Base-by-base conservation (phyloP, 805 yeast genomes). In the Hanseniaspora thailandica region DNA sequence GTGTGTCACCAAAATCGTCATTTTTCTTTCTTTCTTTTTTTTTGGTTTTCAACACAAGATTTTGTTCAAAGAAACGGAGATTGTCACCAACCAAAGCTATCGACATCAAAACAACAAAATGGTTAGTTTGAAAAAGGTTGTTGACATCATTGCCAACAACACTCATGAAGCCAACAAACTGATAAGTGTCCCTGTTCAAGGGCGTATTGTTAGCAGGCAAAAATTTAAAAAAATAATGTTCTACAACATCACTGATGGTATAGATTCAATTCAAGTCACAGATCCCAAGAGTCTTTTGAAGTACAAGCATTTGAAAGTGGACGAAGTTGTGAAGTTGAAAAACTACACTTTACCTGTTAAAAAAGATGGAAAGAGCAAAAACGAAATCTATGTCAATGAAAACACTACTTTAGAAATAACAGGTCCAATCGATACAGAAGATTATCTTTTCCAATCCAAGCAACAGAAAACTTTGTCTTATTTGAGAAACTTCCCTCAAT, bases 371-470 rank as follows among this genome's bases (percentile, higher is more conserved):
- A 84, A 81, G 60, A 63, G 64, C 3, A 0, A 73, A 66, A 63
- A 60, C 83, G 26, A 71, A 69, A 57, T 66, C 70, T 1, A 39
- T 54, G 3, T 45, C 13, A 33, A 33, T 13, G 23, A 39, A 17
- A 25, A 46, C 10, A 45, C 47, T 28, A 34, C 17, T 12, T 8
- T 52, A 4, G 50, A 52, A 41, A 41, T 46, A 6, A 52, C 2
- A 56, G 65, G 13, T 62, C 86, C 1, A 0, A 68, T 70, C 31
- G 82, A 85, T 0, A 72, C 76, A 0, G 76, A 75, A 2, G 65
- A 70, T 35, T 93, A 83, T 63, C 96, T 97, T 0, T 69, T 93
- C 47, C 96, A 88, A 60, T 25, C n/a, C 13, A 89, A 88, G 63
- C 88, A 88, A 63, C 69, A 70, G 26, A 90, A 82, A 57, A 68